phyloP scores from a whole-genome alignment of 306 rosid genomes.

The Purshia tridentata region DNA sequence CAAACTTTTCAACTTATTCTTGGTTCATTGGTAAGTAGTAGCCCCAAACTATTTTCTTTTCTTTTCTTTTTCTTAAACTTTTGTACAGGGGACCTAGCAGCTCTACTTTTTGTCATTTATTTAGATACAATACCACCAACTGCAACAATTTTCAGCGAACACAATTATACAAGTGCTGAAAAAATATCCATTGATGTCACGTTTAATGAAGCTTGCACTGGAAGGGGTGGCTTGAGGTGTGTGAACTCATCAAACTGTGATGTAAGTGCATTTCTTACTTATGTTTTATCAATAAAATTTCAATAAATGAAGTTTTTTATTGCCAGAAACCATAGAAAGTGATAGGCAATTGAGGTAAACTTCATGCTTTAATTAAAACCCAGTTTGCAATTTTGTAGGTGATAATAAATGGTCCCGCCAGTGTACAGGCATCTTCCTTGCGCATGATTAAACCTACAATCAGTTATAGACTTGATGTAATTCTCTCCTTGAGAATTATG shows the following conservation, averaged over 20 bases:
- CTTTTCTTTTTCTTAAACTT: not conserved
- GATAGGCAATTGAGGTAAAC: not conserved
- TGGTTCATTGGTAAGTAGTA: constrained; percentile 61
- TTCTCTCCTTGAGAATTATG: constrained; percentile 28
- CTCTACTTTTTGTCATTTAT: constrained; percentile 3
- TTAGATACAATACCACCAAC: constrained; percentile 63
- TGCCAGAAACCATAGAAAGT: not conserved
- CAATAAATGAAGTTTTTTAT: not conserved
- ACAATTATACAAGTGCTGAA: constrained; percentile 44
- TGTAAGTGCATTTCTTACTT: constrained; percentile 42
- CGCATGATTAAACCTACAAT: constrained; percentile 33
- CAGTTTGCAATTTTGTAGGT: constrained; percentile 38
- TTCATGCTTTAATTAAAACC: not conserved
- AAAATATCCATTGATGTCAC: constrained; percentile 42
- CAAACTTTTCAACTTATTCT: constrained; percentile 50
- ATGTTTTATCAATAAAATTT: not conserved
- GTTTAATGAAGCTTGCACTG: constrained; percentile 59
- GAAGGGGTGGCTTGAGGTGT: constrained; percentile 55
- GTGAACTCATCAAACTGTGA: constrained; percentile 57
- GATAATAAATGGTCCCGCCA: constrained; percentile 44
- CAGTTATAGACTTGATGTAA: constrained; percentile 44
- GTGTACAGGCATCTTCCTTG: constrained; percentile 45
- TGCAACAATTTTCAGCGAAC: constrained; percentile 46
- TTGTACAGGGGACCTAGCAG: not conserved
- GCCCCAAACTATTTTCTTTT: not conserved